These are phyloP conservation scores for Colletotrichum agaves DNA, from an alignment of 2,329 filamentous ascomycete species.

Conservation along the genomic window DNA sequence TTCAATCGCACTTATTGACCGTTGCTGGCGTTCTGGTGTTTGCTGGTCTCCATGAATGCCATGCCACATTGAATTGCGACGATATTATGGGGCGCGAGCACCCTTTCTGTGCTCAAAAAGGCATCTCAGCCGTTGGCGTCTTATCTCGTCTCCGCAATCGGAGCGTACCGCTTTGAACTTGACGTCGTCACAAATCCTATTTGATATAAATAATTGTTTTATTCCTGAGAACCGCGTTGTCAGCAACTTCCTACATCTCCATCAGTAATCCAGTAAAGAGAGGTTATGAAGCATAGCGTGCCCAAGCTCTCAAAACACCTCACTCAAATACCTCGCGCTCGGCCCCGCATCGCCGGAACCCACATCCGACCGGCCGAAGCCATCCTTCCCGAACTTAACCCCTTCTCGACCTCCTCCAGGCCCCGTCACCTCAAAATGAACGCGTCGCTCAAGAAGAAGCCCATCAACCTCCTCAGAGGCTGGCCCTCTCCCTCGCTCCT, in stretches of 20 bases:
- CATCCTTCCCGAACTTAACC: not conserved
- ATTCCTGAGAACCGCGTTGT: not conserved
- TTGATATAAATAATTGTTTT: not conserved
- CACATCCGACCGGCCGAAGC: not conserved
- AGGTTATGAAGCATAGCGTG: constrained; percentile 28
- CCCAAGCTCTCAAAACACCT: not conserved
- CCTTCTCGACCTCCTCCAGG: not conserved
- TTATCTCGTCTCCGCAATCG: constrained; percentile 28
- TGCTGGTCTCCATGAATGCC: not conserved
- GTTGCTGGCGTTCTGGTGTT: not conserved
- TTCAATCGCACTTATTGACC: not conserved
- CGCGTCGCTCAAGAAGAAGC: constrained; percentile 44
- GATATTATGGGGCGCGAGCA: constrained; percentile 15
- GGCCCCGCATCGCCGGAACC: constrained; percentile 17
- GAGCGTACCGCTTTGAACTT: constrained; percentile 21
- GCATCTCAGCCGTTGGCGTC: constrained; percentile 9
- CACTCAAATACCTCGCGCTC: constrained; percentile 9
- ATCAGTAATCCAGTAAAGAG: not conserved
- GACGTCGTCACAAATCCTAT: not conserved
- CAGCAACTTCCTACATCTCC: too few relatives aligned
- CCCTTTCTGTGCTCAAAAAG: not conserved
- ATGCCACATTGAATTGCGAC: not conserved
- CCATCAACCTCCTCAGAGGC: constrained; percentile 74
- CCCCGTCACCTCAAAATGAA: constrained; percentile 14
- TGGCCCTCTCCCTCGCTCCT: constrained; percentile 75